Base-by-base conservation (phyloP, 163 green algal genomes). In the Picocystis sp. region DNA sequence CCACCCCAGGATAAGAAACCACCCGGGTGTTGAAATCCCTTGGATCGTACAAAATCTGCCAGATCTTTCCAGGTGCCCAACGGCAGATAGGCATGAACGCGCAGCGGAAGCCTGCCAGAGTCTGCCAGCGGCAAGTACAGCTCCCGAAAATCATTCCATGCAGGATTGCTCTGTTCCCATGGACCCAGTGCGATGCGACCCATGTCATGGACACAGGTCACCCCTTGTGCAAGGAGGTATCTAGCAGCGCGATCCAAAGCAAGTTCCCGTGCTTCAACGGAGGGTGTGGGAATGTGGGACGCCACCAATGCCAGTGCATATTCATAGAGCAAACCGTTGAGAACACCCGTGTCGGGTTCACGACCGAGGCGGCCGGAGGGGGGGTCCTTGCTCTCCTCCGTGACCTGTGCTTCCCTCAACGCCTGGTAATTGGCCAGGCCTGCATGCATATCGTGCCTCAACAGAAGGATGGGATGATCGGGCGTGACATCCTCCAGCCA, bases 201-300 rank as follows among this genome's bases (percentile, higher is more conserved):
- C 72, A 85, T 76, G 62, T 82, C 75, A 34, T 56, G 63, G 2
- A 81, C 63, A 11, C 52, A 65, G 1, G 78, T 87, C 5, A 87
- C 61, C 10, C 75, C 79, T 14, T 58, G 52, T 3, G 58, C 61
- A 6, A 83, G 57, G 5, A 77, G 61, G 45, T 77, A 55, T 1
- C 54, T 10, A 0, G 48, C 43, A 1, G 69, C 78, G 3, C 51
- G 52, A 11, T 61, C 14, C 43, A 86, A 61, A 0, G 64, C 77
- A 1, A 23, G 5, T 22, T 35, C 47, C 13, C 58, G 70, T 21
- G 63, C 48, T 11, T 22, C 15, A 15, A 63, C 14, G 0, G 50
- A 61, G 3, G 65, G 55, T 10, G 19, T 12, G 0, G 78, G 74
- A 8, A 86, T 57, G 1, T 55, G 38, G 6, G 50, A 11, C 9